Conservation (phyloP, 2,329 filamentous ascomycete species). For the Blumeria graminis region DNA sequence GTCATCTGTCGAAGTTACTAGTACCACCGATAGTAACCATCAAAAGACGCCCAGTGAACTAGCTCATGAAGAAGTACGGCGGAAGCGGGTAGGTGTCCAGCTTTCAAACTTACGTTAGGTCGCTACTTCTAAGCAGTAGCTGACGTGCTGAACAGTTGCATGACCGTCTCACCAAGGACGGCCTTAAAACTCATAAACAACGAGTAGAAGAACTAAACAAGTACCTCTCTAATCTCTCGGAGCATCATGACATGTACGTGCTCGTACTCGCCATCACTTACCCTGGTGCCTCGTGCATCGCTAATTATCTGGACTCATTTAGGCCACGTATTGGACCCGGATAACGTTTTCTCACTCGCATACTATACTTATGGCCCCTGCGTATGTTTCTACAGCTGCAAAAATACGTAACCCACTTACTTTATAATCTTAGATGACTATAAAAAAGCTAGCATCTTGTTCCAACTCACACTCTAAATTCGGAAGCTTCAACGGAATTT, state of each 20-base stretch:
- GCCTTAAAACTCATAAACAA: constrained; percentile 91
- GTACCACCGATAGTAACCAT: constrained; percentile 13
- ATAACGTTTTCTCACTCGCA: constrained; percentile 1
- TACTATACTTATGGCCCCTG: no score
- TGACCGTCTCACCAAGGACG: constrained; percentile 51
- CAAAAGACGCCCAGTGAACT: constrained; percentile 67
- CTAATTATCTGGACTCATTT: not conserved
- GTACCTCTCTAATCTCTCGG: constrained; percentile 73
- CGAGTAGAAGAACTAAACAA: constrained; percentile 87
- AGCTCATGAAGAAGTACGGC: constrained; percentile 54
- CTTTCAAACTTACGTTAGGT: not conserved
- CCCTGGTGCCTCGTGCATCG: not conserved
- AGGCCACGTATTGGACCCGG: constrained; percentile 8
- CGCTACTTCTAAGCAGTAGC: constrained; percentile 1
- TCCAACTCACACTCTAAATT: no score
- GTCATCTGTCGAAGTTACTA: constrained; percentile 10
- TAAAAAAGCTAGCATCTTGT: no score
- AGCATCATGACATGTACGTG: constrained; percentile 77
- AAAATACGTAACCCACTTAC: no score
- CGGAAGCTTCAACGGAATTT: no score
- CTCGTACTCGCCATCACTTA: not conserved
- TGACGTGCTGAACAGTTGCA: constrained; percentile 34
- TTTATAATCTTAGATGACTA: no score
- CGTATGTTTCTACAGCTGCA: no score
- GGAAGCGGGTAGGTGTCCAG: constrained; percentile 44